These are phyloP conservation scores for Termitomyces sp. DNA, from an alignment of 768 basidiomycete species.

Conservation along the genomic window DNA sequence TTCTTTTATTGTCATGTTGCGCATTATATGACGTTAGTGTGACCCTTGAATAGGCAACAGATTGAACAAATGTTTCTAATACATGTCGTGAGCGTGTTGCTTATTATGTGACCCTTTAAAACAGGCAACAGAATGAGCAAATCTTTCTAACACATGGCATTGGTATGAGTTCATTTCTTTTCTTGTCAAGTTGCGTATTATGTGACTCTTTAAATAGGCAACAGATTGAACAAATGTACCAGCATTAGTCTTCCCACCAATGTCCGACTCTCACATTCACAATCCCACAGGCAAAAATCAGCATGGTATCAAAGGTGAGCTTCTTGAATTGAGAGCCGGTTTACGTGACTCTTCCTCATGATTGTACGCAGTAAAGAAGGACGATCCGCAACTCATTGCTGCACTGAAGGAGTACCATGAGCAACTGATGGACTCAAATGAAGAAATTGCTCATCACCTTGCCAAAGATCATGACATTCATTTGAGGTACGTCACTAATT, in stretches of 20 bases:
- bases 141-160: too few relatives aligned
- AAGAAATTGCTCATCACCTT: neutral
- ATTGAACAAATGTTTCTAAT: too few relatives aligned
- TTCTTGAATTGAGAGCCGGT: neutral
- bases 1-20: too few relatives aligned
- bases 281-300: neutral
- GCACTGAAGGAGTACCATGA: slow-evolving; percentile 16
- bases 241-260: neutral
- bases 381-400: neutral
- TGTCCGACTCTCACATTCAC: neutral
- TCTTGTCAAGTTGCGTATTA: too few relatives aligned
- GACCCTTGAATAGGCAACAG: too few relatives aligned
- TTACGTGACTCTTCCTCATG: neutral
- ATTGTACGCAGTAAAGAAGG: neutral
- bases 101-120: too few relatives aligned
- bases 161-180: too few relatives aligned
- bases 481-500: neutral
- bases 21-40: too few relatives aligned
- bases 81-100: too few relatives aligned
- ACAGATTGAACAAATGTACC: too few relatives aligned
- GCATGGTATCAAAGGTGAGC: neutral
- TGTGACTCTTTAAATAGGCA: too few relatives aligned
- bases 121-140: neutral
- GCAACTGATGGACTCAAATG: neutral
- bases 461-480: neutral